Evolutionary conservation across 352 stramenopile genomes (phyloP).

Genomic region (Phytopythium oedochilum): DNA sequence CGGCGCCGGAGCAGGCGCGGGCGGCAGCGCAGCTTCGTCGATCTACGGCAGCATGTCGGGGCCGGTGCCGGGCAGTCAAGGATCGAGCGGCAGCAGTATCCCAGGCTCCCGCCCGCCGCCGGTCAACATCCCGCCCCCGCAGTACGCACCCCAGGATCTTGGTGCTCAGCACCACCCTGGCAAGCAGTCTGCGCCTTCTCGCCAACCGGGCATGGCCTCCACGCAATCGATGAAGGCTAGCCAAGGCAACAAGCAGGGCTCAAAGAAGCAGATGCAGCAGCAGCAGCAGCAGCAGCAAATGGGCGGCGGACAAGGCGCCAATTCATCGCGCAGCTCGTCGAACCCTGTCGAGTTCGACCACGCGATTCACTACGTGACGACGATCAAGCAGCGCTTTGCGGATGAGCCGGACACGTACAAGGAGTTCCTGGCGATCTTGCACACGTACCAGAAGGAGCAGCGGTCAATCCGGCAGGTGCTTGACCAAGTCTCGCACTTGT

Average conservation of each 20-base stretch:
- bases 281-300: conserved; percentile 12
- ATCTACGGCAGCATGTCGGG: conserved; percentile 27
- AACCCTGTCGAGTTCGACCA: conserved; percentile 98
- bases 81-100: conserved; percentile 15
- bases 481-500: conserved; percentile 98
- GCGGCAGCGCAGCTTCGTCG: background rate
- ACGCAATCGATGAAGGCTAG: conserved; percentile 22
- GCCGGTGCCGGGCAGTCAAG: conserved; percentile 14
- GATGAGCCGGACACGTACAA: conserved; percentile 98
- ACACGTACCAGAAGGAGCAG: conserved; percentile 99
- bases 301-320: conserved; percentile 10
- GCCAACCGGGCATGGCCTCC: conserved; percentile 31
- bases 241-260: conserved; percentile 31
- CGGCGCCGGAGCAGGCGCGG: background rate
- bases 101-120: conserved; percentile 57
- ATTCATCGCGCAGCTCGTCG: conserved; percentile 35
- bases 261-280: conserved; percentile 47
- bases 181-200: conserved; percentile 47
- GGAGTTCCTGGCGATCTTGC: conserved; percentile 98
- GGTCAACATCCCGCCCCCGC: conserved; percentile 62
- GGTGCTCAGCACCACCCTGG: conserved; percentile 16
- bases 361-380: conserved; percentile 99
- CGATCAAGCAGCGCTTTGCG: conserved; percentile 98
- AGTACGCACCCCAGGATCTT: conserved; percentile 56
- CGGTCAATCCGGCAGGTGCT: conserved; percentile 96